phyloP scores from a whole-genome alignment of 1,284 basidiomycete genomes.

The Inonotus obliquus region DNA sequence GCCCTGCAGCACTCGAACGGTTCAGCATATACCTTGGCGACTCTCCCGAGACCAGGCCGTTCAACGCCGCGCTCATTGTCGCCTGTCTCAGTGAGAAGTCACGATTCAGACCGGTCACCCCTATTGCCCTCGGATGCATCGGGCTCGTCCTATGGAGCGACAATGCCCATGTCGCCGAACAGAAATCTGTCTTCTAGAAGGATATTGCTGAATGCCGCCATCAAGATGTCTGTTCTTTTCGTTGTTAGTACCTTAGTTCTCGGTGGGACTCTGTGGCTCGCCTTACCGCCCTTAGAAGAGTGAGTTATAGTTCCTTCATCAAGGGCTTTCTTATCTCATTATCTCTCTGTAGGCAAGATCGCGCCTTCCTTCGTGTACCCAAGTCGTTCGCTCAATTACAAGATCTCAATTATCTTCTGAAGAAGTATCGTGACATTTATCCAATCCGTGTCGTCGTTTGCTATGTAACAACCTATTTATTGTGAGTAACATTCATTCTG shows the following conservation, averaged over 20 bases:
- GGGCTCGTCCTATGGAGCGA: conserved; percentile 47
- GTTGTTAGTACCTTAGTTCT: conserved; percentile 63
- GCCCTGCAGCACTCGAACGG: conserved; percentile 31
- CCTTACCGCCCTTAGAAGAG: conserved; percentile 76
- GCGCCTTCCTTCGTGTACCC: conserved; percentile 69
- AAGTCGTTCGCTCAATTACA: conserved; percentile 82
- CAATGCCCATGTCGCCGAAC: conserved; percentile 34
- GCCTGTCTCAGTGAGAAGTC: conserved; percentile 19
- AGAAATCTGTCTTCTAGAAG: conserved; percentile 41
- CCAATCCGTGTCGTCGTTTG: conserved; percentile 78
- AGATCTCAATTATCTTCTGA: conserved; percentile 74
- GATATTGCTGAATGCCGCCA: conserved; percentile 70
- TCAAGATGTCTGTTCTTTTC: conserved; percentile 82
- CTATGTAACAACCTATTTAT: conserved; percentile 86
- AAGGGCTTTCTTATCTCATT: neutral
- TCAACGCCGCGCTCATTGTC: conserved; percentile 29
- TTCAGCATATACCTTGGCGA: conserved; percentile 62
- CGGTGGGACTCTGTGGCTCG: conserved; percentile 71
- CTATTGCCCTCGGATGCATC: conserved; percentile 29
- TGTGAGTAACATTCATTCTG: conserved; percentile 49
- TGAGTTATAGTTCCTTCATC: conserved; percentile 35
- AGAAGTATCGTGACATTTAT: conserved; percentile 86
- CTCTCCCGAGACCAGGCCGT: conserved; percentile 40
- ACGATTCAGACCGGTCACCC: conserved; percentile 12
- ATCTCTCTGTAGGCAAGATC: conserved; percentile 54